Evolutionary conservation across 805 yeast genomes (phyloP).

Genomic region (Ogataea glucozyma): DNA sequence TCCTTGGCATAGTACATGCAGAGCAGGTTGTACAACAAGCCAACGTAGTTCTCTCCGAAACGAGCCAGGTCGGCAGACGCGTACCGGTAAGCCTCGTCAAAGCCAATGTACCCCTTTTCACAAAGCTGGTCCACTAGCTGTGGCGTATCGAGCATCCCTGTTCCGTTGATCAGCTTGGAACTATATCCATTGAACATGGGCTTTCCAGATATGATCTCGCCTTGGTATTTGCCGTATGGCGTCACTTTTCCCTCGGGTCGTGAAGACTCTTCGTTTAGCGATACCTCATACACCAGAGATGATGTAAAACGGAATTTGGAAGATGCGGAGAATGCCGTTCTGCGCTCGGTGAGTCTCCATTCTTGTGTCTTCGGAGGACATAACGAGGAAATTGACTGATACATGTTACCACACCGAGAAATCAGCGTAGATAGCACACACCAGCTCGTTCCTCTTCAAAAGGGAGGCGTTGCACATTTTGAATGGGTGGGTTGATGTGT

Average conservation of each 20-base stretch:
- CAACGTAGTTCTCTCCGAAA: neutral
- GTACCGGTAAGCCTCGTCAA: neutral
- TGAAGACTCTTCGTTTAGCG: neutral
- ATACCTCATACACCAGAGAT: neutral
- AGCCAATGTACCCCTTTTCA: neutral
- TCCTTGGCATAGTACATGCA: conserved; percentile 2
- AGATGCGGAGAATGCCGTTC: neutral
- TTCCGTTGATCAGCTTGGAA: neutral
- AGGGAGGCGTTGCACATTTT: too few relatives aligned
- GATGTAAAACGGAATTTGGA: neutral
- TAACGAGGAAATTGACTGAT: neutral
- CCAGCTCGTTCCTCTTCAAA: too few relatives aligned
- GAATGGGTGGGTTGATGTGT: too few relatives aligned
- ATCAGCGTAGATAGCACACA: too few relatives aligned
- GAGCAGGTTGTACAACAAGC: neutral
- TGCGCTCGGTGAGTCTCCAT: neutral
- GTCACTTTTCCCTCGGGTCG: neutral
- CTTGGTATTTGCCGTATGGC: neutral
- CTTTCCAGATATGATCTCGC: neutral
- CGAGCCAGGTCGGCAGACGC: neutral
- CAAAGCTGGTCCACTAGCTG: conserved; percentile 1
- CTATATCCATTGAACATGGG: neutral
- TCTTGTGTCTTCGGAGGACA: neutral
- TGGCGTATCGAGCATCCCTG: neutral
- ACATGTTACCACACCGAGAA: too few relatives aligned